These are phyloP conservation scores for Microdochium nivale DNA, from an alignment of 2,329 filamentous ascomycete genomes.

Conservation along the genomic window DNA sequence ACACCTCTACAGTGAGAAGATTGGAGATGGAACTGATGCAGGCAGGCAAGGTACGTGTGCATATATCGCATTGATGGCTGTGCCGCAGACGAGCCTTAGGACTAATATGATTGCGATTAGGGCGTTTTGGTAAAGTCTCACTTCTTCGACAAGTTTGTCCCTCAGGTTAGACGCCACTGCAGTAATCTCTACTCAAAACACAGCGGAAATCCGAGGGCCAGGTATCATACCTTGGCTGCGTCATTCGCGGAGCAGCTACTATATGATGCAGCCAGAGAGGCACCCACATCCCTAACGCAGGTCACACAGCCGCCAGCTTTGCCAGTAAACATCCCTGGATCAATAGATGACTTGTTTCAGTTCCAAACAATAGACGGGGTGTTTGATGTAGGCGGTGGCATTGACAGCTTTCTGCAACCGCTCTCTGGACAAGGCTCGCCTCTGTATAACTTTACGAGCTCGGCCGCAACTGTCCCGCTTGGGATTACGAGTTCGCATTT, in stretches of 20 bases:
- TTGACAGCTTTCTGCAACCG: constrained; percentile 4
- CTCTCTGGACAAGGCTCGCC: neutral
- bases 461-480: neutral
- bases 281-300: neutral
- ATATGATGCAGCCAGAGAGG: constrained; percentile 10
- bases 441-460: neutral
- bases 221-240: constrained; percentile 33
- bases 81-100: constrained; percentile 1
- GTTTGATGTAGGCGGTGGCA: constrained; percentile 4
- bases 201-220: constrained; percentile 22
- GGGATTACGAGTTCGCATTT: neutral
- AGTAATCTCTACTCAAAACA: constrained; percentile 32
- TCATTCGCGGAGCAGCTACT: constrained; percentile 31
- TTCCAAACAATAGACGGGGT: constrained; percentile 7
- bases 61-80: neutral
- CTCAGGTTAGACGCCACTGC: constrained; percentile 30
- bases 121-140: constrained; percentile 3
- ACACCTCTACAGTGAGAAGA: constrained; percentile 31
- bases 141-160: constrained; percentile 33
- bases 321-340: constrained; percentile 7
- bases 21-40: constrained; percentile 43
- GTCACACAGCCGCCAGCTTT: constrained; percentile 4
- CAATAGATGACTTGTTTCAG: constrained; percentile 13
- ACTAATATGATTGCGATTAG: constrained; percentile 7
- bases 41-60: constrained; percentile 37